Base-by-base conservation (phyloP, 306 rosid genomes). In the Betula pendula region DNA sequence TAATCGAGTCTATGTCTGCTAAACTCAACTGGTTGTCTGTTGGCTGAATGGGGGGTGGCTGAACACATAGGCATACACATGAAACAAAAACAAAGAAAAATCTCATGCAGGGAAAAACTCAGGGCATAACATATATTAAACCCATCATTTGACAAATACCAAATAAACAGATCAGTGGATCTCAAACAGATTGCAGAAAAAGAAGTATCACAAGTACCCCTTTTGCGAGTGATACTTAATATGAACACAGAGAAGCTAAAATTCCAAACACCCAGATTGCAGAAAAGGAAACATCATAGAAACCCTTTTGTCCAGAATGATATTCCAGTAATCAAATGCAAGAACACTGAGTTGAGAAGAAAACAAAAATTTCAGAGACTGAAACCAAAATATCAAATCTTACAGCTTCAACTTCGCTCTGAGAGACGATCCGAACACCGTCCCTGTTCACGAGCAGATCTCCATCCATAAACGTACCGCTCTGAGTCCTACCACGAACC, bases 1-100 rank as follows among this genome's bases (percentile, higher is more conserved):
- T 95, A 81, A 95, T 85, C 51, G 76, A 73, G 68, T 89, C 96
- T 60, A 95, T 65, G 73, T 95, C 98, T 8, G 83, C 92, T 80
- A 95, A 85, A 79, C 75, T 74, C 86, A 95, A 79, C 85, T 95
- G 96, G 80, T 94, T 48, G 63, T 92, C 98, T n/a, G 81, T 55
- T 74, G 97, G 86, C 84, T 82, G 89, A 85, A 94, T 94, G 19
- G 98, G 98, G 15, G 96, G 92, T 43, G 96, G 95, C 98, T 94
- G 93, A 81, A 66, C 74, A 82, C 74, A 84, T 70, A 71, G 47
- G 73, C 55, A 68, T 14, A 52, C 15, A 70, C 67, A 75, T 68
- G 76, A 81, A 84, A 65, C 78, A 69, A 75, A 77, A 68, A 22
- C 71, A 48, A 19, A 80, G 81, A 76, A 67, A 67, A 29, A 47